phyloP scores from a whole-genome alignment of 495 filamentous ascomycete species.

The Penicillium parvum region DNA sequence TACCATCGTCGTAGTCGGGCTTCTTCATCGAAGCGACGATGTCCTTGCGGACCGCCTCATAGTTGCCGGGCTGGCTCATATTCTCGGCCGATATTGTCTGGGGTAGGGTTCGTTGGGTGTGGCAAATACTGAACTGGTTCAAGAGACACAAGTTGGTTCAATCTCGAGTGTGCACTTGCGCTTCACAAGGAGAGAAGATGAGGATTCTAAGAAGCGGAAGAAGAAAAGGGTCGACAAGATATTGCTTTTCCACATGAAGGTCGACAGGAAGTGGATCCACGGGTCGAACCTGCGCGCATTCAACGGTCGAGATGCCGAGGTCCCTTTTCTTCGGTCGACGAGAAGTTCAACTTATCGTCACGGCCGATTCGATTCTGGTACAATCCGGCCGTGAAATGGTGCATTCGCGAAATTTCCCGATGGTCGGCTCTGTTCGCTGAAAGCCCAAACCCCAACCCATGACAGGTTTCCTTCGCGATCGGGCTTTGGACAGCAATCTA shows the following conservation, averaged over 20 bases:
- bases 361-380: constrained; percentile 4
- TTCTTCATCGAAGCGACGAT: constrained; percentile 52
- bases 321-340: constrained; percentile 14
- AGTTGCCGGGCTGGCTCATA: constrained; percentile 43
- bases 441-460: too few species aligned
- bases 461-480: too few species aligned
- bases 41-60: constrained; percentile 50
- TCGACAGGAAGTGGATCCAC: constrained; percentile 31
- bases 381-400: background rate
- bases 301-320: constrained; percentile 32
- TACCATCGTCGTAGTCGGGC: constrained; percentile 59
- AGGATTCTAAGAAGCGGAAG: constrained; percentile 2
- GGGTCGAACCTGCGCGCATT: constrained; percentile 21
- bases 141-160: too few species aligned
- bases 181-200: background rate
- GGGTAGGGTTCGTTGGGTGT: constrained; percentile 11
- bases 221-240: constrained; percentile 17
- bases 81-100: constrained; percentile 34
- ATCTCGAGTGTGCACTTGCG: background rate
- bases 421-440: constrained; percentile 1
- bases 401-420: constrained; percentile 5
- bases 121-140: background rate
- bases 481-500: background rate
- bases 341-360: constrained; percentile 4
- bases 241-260: constrained; percentile 31